A percentile compares a stretch with the other conserved stretches of the same genome.
Evolutionary conservation across 306 rosid species (phyloP).

Genomic region (Dicorynia guianensis): DNA sequence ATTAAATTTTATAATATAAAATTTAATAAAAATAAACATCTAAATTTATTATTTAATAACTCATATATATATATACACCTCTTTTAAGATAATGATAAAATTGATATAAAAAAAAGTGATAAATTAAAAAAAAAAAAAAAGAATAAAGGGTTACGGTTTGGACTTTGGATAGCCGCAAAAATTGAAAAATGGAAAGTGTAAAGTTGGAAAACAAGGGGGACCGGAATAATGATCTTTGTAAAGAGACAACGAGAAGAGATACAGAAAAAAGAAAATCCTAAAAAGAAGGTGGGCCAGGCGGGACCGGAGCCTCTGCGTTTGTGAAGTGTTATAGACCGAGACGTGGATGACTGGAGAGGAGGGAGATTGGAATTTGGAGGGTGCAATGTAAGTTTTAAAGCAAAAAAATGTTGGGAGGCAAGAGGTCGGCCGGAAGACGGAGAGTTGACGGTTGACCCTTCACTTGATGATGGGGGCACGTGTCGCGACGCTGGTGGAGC

Average conservation of each 20-base stretch:
- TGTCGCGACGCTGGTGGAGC: constrained; percentile 39
- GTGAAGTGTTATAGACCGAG: too few relatives aligned
- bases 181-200: constrained; percentile 4
- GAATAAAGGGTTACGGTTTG: too few relatives aligned
- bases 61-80: too few relatives aligned
- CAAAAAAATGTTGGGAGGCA: background rate
- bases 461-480: background rate
- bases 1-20: too few relatives aligned
- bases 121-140: too few relatives aligned
- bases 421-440: background rate
- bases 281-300: background rate
- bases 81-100: too few relatives aligned
- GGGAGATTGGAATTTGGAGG: too few relatives aligned
- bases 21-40: too few relatives aligned
- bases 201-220: background rate
- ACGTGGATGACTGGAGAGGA: too few relatives aligned
- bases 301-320: background rate
- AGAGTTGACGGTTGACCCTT: background rate
- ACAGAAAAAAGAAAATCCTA: background rate
- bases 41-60: too few relatives aligned
- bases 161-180: constrained; percentile 38
- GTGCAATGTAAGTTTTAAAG: too few relatives aligned
- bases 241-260: background rate
- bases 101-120: too few relatives aligned
- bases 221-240: background rate